Evolutionary conservation across 1,139 yeast genomes (phyloP), one percentile per base, ranked within the genome.

Genomic region (Scheffersomyces illinoinensis): DNA sequence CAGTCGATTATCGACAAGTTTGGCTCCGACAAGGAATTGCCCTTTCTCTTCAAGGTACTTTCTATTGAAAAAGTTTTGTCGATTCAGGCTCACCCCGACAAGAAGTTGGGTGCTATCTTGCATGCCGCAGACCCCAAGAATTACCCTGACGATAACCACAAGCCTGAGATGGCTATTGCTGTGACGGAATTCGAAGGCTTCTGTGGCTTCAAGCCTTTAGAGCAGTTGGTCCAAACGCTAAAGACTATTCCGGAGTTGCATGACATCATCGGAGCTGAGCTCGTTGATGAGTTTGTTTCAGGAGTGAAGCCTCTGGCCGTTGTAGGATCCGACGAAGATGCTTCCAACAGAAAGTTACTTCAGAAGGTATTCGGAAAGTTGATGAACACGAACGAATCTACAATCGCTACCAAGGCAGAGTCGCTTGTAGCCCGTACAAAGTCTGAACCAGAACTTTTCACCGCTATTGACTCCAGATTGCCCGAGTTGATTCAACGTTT

Each of bases 141-240:
- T 77, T 95, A 96, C 74, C 99, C 98, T 4, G 99, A 95, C 76
- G 97, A 88, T 72, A 95, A 95, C 80, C 99, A 95, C 78, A 95
- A 95, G 81, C 99, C 99, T 23, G 99, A 95, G 76, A 96, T 95
- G 98, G 98, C 99, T 57, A 87, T 95, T 72, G 99, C 99, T 12
- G 87, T 95, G 57, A 93, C 98, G 20, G 91, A 86, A 61, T 95
- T 95, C 69, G 98, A 95, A 79, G 99, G 98, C 0, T 93, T 95
- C 78, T 95, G 99, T 76, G 99, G 99, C 0, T 95, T 95, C 81
- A 90, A 96, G 74, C 99, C 99, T 14, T 84, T 93, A 68, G 84
- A 82, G 53, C 89, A 93, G 75, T 84, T 95, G 66, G 86, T 88
- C 50, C 78, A 79, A 54, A 86, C 92, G 62, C 83, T 95, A 67